Percentiles rank a stretch among this genome's conserved stretches.
phyloP scores from a whole-genome alignment of 2,329 filamentous ascomycete species.

The Cadophora sp. region DNA sequence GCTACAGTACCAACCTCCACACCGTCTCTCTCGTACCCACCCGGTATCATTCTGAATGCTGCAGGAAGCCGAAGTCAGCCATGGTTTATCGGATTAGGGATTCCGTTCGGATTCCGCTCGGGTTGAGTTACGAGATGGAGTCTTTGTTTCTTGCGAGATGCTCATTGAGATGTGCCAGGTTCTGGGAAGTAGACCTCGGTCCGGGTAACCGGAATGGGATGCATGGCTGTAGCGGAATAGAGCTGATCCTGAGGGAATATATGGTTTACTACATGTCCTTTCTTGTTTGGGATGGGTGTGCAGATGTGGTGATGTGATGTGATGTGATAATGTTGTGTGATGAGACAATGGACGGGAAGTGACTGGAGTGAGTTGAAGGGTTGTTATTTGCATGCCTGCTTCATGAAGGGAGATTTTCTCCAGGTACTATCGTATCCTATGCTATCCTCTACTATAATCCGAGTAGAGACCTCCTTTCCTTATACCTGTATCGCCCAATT shows the following conservation, averaged over 20 bases:
- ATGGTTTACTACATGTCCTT: neutral
- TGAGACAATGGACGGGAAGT: neutral
- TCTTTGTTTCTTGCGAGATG: neutral
- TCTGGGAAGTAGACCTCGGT: neutral
- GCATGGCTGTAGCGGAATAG: neutral
- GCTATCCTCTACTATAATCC: neutral
- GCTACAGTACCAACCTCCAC: neutral
- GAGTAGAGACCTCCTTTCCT: conserved; percentile 11
- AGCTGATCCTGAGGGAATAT: neutral
- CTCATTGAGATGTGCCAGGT: neutral
- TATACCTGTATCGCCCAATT: neutral
- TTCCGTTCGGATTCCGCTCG: neutral
- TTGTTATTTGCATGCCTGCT: neutral
- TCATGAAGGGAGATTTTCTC: conserved; percentile 12
- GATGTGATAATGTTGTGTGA: neutral
- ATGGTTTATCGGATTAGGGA: neutral
- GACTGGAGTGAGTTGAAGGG: neutral
- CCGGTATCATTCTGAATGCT: neutral
- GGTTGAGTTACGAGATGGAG: too few relatives aligned
- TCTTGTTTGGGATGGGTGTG: neutral
- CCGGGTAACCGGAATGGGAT: neutral
- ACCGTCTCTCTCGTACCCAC: neutral
- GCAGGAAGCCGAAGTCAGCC: neutral
- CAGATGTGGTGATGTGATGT: neutral
- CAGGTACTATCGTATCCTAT: neutral